These are phyloP conservation scores for Leishmania mexicana DNA, from an alignment of 208 protist species.

Conservation along the genomic window DNA sequence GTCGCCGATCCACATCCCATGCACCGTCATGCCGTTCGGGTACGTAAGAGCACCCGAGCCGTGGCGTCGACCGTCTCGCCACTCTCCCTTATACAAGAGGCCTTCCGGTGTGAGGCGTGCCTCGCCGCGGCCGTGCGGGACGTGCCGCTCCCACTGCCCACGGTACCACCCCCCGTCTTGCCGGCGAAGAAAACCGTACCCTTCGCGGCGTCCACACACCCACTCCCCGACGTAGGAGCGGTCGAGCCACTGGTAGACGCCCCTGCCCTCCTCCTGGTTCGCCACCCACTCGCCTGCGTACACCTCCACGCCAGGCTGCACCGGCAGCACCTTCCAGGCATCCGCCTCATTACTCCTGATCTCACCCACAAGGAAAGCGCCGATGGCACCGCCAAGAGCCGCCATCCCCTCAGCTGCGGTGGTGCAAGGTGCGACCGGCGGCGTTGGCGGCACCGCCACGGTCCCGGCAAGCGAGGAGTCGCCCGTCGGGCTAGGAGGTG, in stretches of 20 bases:
- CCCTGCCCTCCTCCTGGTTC: slow-evolving; percentile 72
- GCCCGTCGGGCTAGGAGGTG: not conserved
- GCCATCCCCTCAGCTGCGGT: slow-evolving; percentile 29
- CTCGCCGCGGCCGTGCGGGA: slow-evolving; percentile 71
- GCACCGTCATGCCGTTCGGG: slow-evolving; percentile 38
- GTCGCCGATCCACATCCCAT: slow-evolving; percentile 52
- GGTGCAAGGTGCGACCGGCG: not conserved
- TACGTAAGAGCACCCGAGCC: slow-evolving; percentile 57
- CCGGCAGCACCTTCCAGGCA: slow-evolving; percentile 30
- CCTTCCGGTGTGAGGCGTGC: slow-evolving; percentile 51
- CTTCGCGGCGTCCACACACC: slow-evolving; percentile 65
- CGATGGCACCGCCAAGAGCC: slow-evolving; percentile 21
- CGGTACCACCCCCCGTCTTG: slow-evolving; percentile 73
- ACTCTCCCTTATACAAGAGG: slow-evolving; percentile 66
- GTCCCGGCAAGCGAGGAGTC: not conserved
- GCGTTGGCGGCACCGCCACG: not conserved
- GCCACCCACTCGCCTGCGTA: slow-evolving; percentile 90
- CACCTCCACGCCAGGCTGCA: slow-evolving; percentile 60
- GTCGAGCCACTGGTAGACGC: slow-evolving; percentile 85
- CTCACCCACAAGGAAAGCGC: slow-evolving; percentile 13
- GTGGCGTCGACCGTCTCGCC: slow-evolving; percentile 50
- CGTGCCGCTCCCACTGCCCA: slow-evolving; percentile 80
- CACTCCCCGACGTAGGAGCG: slow-evolving; percentile 83
- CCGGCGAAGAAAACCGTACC: slow-evolving; percentile 65
- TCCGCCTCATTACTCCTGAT: slow-evolving; percentile 17